Conservation (phyloP, 1,139 yeast species). For the Debaryomyces udenii region DNA sequence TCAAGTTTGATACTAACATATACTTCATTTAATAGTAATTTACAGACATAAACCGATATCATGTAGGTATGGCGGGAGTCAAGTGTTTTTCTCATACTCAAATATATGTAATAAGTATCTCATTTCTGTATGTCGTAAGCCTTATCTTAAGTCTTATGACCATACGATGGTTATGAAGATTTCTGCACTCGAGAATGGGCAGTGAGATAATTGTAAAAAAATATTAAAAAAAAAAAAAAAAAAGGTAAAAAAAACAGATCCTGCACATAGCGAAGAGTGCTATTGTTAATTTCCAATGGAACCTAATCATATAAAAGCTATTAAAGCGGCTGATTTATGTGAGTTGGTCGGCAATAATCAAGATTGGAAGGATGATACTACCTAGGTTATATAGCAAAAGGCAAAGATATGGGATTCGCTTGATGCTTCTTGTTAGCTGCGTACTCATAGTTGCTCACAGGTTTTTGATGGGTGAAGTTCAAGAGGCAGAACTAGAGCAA, state of each 20-base stretch:
- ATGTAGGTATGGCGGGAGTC: too few species aligned
- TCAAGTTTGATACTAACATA: too few species aligned
- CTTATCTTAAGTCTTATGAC: too few species aligned
- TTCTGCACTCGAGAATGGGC: background rate
- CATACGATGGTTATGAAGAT: too few species aligned
- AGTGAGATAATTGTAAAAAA: background rate
- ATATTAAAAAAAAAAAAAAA: background rate
- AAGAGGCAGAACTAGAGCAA: constrained; percentile 27
- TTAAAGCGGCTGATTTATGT: background rate
- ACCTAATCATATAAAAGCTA: background rate
- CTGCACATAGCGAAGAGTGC: background rate
- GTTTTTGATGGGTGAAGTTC: constrained; percentile 17
- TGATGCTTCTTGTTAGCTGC: constrained; percentile 20
- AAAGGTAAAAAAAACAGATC: background rate
- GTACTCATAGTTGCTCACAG: constrained; percentile 18
- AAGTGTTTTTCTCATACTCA: too few species aligned
- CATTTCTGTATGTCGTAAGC: too few species aligned
- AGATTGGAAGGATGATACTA: constrained; percentile 13
- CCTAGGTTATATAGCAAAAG: constrained; percentile 25
- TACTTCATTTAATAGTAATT: too few species aligned
- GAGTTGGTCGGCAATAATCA: background rate
- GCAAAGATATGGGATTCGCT: constrained; percentile 22
- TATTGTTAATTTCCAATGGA: background rate
- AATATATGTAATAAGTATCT: too few species aligned
- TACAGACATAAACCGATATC: too few species aligned